phyloP scores from a whole-genome alignment of 805 yeast genomes.

The Nakazawaea wickerhamii region DNA sequence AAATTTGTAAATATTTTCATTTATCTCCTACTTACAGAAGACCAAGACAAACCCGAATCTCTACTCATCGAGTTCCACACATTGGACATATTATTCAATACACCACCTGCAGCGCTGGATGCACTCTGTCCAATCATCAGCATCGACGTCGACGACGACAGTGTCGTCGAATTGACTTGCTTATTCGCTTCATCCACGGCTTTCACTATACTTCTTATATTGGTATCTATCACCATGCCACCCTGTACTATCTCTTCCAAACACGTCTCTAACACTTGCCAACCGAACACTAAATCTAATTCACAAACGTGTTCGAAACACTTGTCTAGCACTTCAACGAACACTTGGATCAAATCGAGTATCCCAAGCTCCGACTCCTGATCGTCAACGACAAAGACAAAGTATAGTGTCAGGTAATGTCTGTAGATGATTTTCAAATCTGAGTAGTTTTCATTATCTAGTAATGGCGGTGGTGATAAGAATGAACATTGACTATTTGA shows the following conservation, averaged over 20 bases:
- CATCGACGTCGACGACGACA: not conserved
- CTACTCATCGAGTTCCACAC: constrained; percentile 13
- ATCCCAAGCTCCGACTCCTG: constrained; percentile 95
- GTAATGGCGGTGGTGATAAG: constrained; percentile 79
- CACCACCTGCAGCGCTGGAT: constrained; percentile 8
- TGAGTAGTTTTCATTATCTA: constrained; percentile 46
- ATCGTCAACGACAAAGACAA: constrained; percentile 92
- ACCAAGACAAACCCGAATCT: constrained; percentile 8
- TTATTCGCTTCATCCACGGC: constrained; percentile 72
- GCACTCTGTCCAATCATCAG: constrained; percentile 1
- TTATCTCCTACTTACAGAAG: not conserved
- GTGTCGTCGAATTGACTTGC: constrained; percentile 31
- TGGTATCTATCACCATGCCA: constrained; percentile 96
- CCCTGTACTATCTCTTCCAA: constrained; percentile 92
- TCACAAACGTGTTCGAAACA: constrained; percentile 96
- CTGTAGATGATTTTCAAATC: constrained; percentile 87
- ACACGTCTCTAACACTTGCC: constrained; percentile 94
- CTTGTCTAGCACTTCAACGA: constrained; percentile 89
- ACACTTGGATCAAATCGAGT: constrained; percentile 89
- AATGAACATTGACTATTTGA: constrained; percentile 80
- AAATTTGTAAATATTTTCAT: not conserved
- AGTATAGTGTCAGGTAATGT: constrained; percentile 92
- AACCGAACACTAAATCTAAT: constrained; percentile 93
- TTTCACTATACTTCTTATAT: constrained; percentile 70
- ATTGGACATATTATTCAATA: constrained; percentile 23